phyloP scores from a whole-genome alignment of 495 filamentous ascomycete species.

The Aspergillus homomorphus region DNA sequence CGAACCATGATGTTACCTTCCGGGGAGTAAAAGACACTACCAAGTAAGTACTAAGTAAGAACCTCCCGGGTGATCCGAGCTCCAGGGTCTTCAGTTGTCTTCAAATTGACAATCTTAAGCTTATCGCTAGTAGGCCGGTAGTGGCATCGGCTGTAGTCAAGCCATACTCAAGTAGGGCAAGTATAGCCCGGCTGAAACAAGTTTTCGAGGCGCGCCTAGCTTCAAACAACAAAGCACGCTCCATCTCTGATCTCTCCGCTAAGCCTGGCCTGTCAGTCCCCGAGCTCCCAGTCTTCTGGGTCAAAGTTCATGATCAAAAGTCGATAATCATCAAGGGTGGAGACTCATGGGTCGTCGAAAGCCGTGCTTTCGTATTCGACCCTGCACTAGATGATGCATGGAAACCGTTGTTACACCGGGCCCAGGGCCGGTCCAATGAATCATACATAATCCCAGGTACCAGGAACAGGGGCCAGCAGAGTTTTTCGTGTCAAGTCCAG shows the following conservation, averaged over 20 bases:
- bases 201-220: not conserved
- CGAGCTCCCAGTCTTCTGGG: no score
- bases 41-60: not conserved
- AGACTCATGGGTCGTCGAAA: no score
- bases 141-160: not conserved
- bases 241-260: not conserved
- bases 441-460: not conserved
- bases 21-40: not conserved
- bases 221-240: not conserved
- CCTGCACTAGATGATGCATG: not conserved
- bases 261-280: not conserved
- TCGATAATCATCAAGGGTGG: no score
- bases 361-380: no score
- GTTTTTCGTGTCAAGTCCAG: not conserved
- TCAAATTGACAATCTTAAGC: no score
- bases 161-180: not conserved
- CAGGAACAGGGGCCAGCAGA: not conserved
- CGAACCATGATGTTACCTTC: not conserved
- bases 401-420: slow-evolving; percentile 2
- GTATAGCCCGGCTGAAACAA: slow-evolving; percentile 1
- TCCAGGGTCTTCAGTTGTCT: not conserved
- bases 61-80: not conserved
- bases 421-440: not conserved
- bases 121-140: slow-evolving; percentile 5
- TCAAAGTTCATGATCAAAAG: no score